Base-by-base conservation (phyloP, 2,329 filamentous ascomycete genomes). In the Leptographium wingfieldii region DNA sequence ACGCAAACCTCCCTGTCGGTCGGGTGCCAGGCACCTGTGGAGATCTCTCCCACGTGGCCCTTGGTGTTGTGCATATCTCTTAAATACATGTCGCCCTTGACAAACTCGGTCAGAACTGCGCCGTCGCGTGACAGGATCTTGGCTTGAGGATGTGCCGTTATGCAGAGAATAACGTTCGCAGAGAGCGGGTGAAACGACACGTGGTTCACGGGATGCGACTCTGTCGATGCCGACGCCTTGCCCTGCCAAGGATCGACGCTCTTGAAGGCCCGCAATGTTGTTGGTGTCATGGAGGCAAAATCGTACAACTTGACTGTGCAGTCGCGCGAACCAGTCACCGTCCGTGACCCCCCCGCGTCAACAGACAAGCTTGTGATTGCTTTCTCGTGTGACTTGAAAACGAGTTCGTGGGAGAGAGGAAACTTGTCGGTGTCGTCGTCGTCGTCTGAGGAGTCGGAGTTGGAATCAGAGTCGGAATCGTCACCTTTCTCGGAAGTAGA, bases 71-170 rank as follows among this genome's bases (percentile, higher is more conserved):
- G 84, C 87, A 97, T 95, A 71, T 99, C 94, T 59, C 92, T 83
- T 65, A 99, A 75, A 68, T 99, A 99, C 92, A 97, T 97, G 70
- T 99, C 94, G 54, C 94, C 94, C 74, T 99, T 99, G 66, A 91
- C 87, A 65, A 96, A 97, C 69, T 96, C 91, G 1, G 87, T 86
- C 56, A 95, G 67, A 9, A 88, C 80, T 53, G 95, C 90, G 48
- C 94, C 94, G 74, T 99, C 92, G 68, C 94, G 85, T 67, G 84
- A 89, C 71, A 97, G 80, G 29, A 99, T 85, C 71, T 91, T 92
- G 14, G 92, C 90, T 71, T 97, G 92, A 1, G 92, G 86, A 49
- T 92, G 89, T 7, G 92, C 91, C 9, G 91, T 88, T 53, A 97
- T 79, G 66, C 94, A 95, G 40, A 99, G 82, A 62, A 99, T 85